Conservation (phyloP, 306 rosid species). For the Echinosophora koreensis region DNA sequence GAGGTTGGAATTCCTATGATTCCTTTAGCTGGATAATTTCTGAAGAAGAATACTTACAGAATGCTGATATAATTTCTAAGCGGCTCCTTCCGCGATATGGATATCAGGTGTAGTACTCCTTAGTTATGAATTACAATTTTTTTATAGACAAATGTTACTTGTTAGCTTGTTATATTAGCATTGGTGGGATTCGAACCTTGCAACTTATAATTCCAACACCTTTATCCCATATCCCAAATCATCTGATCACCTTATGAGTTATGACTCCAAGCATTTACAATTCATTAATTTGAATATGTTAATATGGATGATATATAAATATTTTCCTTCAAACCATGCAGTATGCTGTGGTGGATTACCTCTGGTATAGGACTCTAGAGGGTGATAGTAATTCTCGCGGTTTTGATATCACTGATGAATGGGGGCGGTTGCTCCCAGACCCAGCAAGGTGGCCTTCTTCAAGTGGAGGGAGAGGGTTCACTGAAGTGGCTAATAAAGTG, state of each 20-base stretch:
- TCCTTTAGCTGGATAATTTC: slow-evolving; percentile 74
- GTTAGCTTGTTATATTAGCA: no score
- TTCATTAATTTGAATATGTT: neutral
- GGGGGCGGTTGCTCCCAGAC: slow-evolving; percentile 87
- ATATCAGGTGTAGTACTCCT: slow-evolving; percentile 32
- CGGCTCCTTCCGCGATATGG: slow-evolving; percentile 14
- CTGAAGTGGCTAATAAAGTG: slow-evolving; percentile 59
- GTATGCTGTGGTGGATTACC: slow-evolving; percentile 88
- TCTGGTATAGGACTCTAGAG: slow-evolving; percentile 72
- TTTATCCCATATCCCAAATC: no score
- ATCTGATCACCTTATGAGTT: no score
- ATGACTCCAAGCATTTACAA: neutral
- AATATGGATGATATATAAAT: neutral
- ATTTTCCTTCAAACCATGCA: slow-evolving; percentile 31
- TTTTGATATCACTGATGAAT: slow-evolving; percentile 69
- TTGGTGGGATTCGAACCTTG: no score
- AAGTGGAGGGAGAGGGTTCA: slow-evolving; percentile 61
- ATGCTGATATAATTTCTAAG: slow-evolving; percentile 48
- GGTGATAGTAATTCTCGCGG: slow-evolving; percentile 69
- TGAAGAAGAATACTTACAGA: slow-evolving; percentile 65
- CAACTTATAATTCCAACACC: no score
- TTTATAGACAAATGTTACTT: no score
- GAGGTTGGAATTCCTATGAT: slow-evolving; percentile 93
- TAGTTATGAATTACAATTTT: neutral
- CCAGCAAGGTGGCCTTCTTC: slow-evolving; percentile 86